phyloP scores from a whole-genome alignment of 345 rosid genomes.

The Raphanus raphanistrum region DNA sequence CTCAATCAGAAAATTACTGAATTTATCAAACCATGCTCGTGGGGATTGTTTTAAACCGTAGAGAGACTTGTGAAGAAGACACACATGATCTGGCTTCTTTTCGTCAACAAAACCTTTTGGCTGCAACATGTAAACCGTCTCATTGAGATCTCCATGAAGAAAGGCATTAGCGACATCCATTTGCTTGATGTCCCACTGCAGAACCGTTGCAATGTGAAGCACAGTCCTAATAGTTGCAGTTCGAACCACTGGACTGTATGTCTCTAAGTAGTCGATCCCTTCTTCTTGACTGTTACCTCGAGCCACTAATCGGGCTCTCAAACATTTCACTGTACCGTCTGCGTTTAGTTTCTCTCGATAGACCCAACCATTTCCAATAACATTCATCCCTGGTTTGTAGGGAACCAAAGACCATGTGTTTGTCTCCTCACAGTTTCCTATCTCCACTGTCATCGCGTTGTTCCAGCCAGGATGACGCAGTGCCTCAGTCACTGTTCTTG shows the following conservation, averaged over 20 bases:
- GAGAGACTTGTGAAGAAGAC: background rate
- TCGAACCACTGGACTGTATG: background rate
- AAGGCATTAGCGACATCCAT: background rate
- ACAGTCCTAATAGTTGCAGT: background rate
- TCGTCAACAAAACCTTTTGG: background rate
- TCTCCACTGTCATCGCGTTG: too few species aligned
- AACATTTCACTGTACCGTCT: background rate
- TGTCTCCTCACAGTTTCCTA: too few species aligned
- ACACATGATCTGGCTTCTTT: background rate
- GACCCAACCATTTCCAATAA: background rate
- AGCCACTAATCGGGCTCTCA: background rate
- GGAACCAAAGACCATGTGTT: background rate
- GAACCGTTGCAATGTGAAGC: background rate
- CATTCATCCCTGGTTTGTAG: background rate
- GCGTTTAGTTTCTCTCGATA: background rate
- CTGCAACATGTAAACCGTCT: background rate
- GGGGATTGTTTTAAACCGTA: background rate
- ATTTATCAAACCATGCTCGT: background rate
- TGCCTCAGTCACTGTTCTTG: too few species aligned
- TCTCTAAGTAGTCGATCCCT: background rate
- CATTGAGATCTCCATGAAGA: background rate
- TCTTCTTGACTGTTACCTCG: background rate
- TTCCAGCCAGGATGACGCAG: too few species aligned
- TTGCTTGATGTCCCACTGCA: background rate
- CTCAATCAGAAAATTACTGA: too few species aligned